Conservation (phyloP, 2,329 filamentous ascomycete species). For the Furcasterigmium furcatum region DNA sequence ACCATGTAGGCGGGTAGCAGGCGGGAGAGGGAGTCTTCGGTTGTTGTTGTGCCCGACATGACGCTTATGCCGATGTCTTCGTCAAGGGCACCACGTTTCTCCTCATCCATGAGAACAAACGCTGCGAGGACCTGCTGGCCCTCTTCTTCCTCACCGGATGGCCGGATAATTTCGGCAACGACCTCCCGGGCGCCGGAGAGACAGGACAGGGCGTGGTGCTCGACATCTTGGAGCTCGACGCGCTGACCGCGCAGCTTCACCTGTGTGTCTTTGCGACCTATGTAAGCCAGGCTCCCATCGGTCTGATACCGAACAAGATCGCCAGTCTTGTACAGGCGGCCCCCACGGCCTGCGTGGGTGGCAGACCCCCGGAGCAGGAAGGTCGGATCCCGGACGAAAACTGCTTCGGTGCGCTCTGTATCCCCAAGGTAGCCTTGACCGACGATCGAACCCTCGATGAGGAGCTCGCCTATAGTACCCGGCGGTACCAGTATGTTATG, state of each 20-base stretch:
- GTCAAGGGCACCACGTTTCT: not conserved
- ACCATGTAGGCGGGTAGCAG: conserved; percentile 12
- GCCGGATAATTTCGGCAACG: not conserved
- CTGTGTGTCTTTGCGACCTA: conserved; percentile 26
- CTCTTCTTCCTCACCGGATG: not conserved
- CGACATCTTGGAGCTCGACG: conserved; percentile 33
- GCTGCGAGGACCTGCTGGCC: conserved; percentile 4
- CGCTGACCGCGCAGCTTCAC: conserved; percentile 42
- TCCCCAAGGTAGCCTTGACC: not conserved
- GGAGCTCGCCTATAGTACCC: conserved; percentile 13
- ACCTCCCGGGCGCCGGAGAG: not conserved
- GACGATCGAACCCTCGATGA: no score
- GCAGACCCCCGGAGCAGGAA: conserved; percentile 36
- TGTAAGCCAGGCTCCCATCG: conserved; percentile 6
- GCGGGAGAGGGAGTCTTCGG: not conserved
- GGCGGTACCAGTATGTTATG: conserved; percentile 18
- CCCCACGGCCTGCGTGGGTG: conserved; percentile 30
- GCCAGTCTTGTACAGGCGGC: conserved; percentile 18
- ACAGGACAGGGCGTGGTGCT: conserved; percentile 1
- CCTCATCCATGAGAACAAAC: not conserved
- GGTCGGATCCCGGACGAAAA: conserved; percentile 52
- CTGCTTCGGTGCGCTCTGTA: conserved; percentile 48
- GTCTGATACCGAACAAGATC: conserved; percentile 29
- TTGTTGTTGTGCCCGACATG: conserved; percentile 2
- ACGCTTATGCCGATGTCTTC: not conserved